Percentiles rank a stretch among this genome's conserved stretches.
Conservation (phyloP, 306 rosid species). For the Psophocarpus tetragonolobus region DNA sequence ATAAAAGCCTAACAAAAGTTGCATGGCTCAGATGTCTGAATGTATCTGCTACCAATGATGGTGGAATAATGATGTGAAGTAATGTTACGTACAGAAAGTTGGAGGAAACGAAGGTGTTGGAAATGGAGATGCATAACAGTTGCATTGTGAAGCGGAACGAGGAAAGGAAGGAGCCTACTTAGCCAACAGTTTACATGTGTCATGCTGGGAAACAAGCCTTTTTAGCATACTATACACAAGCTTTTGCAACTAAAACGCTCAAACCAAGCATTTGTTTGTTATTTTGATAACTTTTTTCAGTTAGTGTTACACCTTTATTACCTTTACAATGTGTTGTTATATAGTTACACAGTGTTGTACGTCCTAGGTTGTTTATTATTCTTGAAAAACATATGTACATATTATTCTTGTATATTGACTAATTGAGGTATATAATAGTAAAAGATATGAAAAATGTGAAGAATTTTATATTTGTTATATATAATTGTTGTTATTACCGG, state of each 20-base stretch:
- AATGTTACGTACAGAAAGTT: neutral
- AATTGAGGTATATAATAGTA: too few species aligned
- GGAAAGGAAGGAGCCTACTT: neutral
- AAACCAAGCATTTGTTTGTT: neutral
- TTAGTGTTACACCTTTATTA: neutral
- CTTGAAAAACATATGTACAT: too few species aligned
- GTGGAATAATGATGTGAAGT: neutral
- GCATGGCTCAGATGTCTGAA: neutral
- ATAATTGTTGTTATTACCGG: too few species aligned
- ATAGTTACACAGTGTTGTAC: too few species aligned
- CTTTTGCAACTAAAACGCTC: neutral
- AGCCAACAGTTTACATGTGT: neutral
- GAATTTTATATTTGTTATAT: too few species aligned
- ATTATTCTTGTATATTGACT: too few species aligned
- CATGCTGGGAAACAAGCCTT: neutral
- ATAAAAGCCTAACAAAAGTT: neutral
- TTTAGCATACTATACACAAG: neutral
- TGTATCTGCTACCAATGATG: neutral
- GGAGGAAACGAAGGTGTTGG: neutral
- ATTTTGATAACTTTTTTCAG: neutral
- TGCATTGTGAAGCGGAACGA: constrained; percentile 27
- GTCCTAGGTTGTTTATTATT: too few species aligned
- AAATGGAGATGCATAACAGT: constrained; percentile 24
- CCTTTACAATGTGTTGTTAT: neutral
- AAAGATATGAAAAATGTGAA: too few species aligned